A percentile compares a stretch with the other conserved stretches of the same genome.
phyloP scores from a whole-genome alignment of 2,329 filamentous ascomycete species.

The Metarhizium guizhouense region DNA sequence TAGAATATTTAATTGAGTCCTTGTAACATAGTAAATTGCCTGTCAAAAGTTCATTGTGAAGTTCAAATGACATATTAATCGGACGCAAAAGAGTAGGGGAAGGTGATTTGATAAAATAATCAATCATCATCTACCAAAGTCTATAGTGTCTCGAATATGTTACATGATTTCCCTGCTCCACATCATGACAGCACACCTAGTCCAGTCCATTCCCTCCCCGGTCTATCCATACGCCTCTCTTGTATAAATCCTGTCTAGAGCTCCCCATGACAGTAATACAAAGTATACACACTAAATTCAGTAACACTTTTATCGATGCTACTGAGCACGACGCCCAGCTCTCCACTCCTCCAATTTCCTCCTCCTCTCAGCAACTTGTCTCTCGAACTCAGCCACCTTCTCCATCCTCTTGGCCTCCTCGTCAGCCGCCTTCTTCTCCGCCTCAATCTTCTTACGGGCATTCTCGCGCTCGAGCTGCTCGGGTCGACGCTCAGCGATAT shows the following conservation, averaged over 20 bases:
- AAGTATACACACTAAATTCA: background rate
- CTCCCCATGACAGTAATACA: background rate
- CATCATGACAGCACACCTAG: background rate
- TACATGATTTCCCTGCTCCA: background rate
- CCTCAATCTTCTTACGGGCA: conserved; percentile 54
- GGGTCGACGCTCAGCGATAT: conserved; percentile 77
- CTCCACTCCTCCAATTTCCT: conserved; percentile 39
- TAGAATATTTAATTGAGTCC: conserved; percentile 6
- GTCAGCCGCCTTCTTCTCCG: conserved; percentile 36
- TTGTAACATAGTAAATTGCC: conserved; percentile 4
- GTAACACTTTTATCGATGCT: background rate
- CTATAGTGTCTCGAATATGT: background rate
- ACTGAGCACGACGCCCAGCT: conserved; percentile 19
- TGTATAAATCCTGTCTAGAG: background rate
- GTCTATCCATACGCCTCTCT: background rate
- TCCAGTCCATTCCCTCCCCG: background rate
- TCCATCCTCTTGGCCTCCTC: conserved; percentile 42
- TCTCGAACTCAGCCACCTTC: conserved; percentile 52
- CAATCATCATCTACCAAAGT: background rate
- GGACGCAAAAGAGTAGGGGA: background rate
- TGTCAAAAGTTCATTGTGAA: background rate
- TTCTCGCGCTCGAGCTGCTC: conserved; percentile 79
- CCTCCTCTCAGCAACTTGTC: conserved; percentile 42
- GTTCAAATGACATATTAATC: background rate
- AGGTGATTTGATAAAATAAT: background rate